These are phyloP conservation scores for Prorocentrum cordatum DNA, from an alignment of 169 alveolate genomes.

Conservation along the genomic window DNA sequence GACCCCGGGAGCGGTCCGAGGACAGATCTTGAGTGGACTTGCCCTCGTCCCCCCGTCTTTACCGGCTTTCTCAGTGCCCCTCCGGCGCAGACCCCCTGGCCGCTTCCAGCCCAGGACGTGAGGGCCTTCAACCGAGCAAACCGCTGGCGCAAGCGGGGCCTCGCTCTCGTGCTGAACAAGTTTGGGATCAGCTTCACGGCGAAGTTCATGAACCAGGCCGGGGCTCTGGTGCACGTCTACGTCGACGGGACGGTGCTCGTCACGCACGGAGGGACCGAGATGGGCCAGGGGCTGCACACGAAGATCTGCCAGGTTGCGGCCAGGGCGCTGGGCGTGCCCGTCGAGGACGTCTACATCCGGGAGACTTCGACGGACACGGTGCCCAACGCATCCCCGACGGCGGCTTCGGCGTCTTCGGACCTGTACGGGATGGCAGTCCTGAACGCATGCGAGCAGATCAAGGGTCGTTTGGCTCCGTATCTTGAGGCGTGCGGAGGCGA, in stretches of 20 bases:
- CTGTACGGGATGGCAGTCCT: slow-evolving; percentile 49
- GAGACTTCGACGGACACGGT: slow-evolving; percentile 62
- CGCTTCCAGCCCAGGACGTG: too few relatives aligned
- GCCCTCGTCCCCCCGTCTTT: too few relatives aligned
- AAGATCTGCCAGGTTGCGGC: slow-evolving; percentile 60
- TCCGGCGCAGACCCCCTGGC: too few relatives aligned
- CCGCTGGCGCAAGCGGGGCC: slow-evolving; percentile 63
- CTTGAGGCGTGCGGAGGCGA: background rate
- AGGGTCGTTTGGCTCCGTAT: background rate
- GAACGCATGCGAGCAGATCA: slow-evolving; percentile 35
- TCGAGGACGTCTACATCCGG: slow-evolving; percentile 7
- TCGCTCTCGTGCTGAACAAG: slow-evolving; percentile 50
- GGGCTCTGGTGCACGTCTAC: slow-evolving; percentile 50
- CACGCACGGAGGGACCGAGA: slow-evolving; percentile 63
- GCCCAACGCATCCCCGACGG: slow-evolving; percentile 70
- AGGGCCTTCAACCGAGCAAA: slow-evolving; percentile 1
- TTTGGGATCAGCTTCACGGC: slow-evolving; percentile 69
- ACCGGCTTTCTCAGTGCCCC: too few relatives aligned
- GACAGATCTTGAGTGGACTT: too few relatives aligned
- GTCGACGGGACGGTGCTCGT: slow-evolving; percentile 50
- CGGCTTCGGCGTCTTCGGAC: slow-evolving; percentile 65
- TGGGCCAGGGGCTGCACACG: slow-evolving; percentile 73
- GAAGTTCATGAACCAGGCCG: slow-evolving; percentile 67
- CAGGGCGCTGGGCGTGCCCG: background rate
- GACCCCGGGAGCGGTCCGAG: too few relatives aligned